A percentile compares a stretch with the other conserved stretches of the same genome.
phyloP scores from a whole-genome alignment of 495 filamentous ascomycete genomes.

The Neurospora sp. region DNA sequence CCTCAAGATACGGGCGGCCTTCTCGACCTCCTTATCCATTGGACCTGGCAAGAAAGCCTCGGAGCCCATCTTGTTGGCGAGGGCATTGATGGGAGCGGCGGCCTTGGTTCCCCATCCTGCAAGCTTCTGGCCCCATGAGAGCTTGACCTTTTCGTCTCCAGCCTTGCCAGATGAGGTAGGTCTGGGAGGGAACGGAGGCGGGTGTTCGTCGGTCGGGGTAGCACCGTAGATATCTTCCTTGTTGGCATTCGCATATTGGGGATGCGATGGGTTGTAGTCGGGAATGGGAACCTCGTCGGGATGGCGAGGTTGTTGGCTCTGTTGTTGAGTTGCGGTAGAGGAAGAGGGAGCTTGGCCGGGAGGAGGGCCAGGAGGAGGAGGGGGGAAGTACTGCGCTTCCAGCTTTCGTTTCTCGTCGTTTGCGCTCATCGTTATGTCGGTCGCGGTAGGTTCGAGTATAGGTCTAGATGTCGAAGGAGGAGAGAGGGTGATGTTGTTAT shows the following conservation, averaged over 20 bases:
- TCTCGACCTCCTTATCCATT: conserved; percentile 76
- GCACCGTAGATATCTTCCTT: conserved; percentile 18
- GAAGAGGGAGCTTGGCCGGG: conserved; percentile 1
- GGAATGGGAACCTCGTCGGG: conserved; percentile 20
- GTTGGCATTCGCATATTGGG: not conserved
- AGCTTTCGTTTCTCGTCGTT: conserved; percentile 1
- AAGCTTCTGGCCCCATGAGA: conserved; percentile 16
- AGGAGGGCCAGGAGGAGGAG: conserved; percentile 15
- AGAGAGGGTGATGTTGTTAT: not conserved
- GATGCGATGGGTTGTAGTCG: conserved; percentile 8
- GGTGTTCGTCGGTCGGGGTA: conserved; percentile 15
- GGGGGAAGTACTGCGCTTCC: conserved; percentile 12
- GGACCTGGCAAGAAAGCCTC: conserved; percentile 72
- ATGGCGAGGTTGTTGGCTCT: conserved; percentile 6
- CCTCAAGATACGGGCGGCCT: conserved; percentile 70
- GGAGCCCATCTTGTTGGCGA: conserved; percentile 48
- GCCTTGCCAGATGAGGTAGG: conserved; percentile 3
- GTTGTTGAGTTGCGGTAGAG: not conserved
- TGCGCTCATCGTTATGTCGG: not conserved
- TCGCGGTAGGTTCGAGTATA: not conserved
- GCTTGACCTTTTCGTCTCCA: conserved; percentile 8
- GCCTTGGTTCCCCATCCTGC: conserved; percentile 23
- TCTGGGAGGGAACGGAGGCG: conserved; percentile 8
- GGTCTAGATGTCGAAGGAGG: not conserved
- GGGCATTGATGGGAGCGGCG: conserved; percentile 55